These are phyloP conservation scores for Hypsizygus ulmarius DNA, from an alignment of 1,284 basidiomycete species.

Conservation along the genomic window DNA sequence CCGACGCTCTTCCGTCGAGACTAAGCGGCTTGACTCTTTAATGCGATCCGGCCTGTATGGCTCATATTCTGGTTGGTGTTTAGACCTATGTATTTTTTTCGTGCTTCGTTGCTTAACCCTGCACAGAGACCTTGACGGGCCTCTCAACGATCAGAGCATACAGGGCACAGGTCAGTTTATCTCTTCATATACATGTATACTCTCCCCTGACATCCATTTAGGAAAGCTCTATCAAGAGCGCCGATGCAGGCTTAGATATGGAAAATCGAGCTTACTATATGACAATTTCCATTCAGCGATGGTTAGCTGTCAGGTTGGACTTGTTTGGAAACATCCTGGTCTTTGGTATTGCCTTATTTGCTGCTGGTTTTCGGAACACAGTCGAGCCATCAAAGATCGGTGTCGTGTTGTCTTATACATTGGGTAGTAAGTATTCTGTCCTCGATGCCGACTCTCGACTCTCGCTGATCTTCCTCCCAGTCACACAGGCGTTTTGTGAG, in stretches of 20 bases:
- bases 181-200: not conserved
- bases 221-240: constrained; percentile 45
- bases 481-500: constrained; percentile 58
- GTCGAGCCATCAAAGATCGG: constrained; percentile 48
- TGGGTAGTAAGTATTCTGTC: constrained; percentile 45
- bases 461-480: constrained; percentile 28
- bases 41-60: constrained; percentile 65
- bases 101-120: not conserved
- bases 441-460: not conserved
- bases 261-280: constrained; percentile 81
- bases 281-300: constrained; percentile 64
- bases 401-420: constrained; percentile 61
- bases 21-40: constrained; percentile 69
- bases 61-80: constrained; percentile 34
- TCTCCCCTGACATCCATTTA: constrained; percentile 17
- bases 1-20: constrained; percentile 58
- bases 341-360: constrained; percentile 70
- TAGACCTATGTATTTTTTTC: not conserved
- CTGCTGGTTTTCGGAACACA: constrained; percentile 49
- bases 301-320: constrained; percentile 57
- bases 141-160: constrained; percentile 47
- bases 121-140: constrained; percentile 42
- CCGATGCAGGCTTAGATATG: constrained; percentile 60
- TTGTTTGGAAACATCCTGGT: constrained; percentile 71
- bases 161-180: constrained; percentile 32